Evolutionary conservation across 2,329 filamentous ascomycete genomes (phyloP).

Genomic region (Acephala macrosclerotiorum): DNA sequence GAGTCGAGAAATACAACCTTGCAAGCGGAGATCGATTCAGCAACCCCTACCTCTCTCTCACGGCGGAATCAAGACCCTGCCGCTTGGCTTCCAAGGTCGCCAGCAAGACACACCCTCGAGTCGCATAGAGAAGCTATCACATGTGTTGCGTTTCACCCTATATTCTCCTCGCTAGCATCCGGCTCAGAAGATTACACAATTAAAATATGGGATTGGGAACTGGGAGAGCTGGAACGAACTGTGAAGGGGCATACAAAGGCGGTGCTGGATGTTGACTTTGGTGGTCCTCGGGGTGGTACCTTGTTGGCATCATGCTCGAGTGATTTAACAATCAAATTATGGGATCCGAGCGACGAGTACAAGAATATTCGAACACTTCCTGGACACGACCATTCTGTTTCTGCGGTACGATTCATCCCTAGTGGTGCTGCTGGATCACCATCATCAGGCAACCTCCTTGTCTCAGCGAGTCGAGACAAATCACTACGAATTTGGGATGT

Average conservation of each 20-base stretch:
- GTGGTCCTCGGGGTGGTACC: constrained; percentile 80
- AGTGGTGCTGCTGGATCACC: constrained; percentile 80
- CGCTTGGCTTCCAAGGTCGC: constrained; percentile 85
- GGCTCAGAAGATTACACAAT: constrained; percentile 93
- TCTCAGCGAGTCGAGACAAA: constrained; percentile 85
- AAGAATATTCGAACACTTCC: constrained; percentile 93
- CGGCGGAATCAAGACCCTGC: constrained; percentile 83
- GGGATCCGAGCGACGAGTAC: constrained; percentile 92
- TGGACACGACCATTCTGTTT: constrained; percentile 92
- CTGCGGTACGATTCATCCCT: constrained; percentile 86
- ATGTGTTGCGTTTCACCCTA: constrained; percentile 89
- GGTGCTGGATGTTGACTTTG: constrained; percentile 89
- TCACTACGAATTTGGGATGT: constrained; percentile 91
- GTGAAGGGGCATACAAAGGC: constrained; percentile 92
- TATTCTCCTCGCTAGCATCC: constrained; percentile 89
- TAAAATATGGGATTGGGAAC: constrained; percentile 97
- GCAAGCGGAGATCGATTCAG: constrained; percentile 84
- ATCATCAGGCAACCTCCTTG: constrained; percentile 83
- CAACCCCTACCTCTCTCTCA: constrained; percentile 78
- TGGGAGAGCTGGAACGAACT: constrained; percentile 88
- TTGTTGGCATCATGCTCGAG: constrained; percentile 75
- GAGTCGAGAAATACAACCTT: constrained; percentile 77
- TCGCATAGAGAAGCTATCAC: constrained; percentile 84
- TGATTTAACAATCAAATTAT: constrained; percentile 92
- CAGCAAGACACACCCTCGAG: constrained; percentile 82